phyloP scores from a whole-genome alignment of 2,329 filamentous ascomycete species.

The Penicillium glabrum region DNA sequence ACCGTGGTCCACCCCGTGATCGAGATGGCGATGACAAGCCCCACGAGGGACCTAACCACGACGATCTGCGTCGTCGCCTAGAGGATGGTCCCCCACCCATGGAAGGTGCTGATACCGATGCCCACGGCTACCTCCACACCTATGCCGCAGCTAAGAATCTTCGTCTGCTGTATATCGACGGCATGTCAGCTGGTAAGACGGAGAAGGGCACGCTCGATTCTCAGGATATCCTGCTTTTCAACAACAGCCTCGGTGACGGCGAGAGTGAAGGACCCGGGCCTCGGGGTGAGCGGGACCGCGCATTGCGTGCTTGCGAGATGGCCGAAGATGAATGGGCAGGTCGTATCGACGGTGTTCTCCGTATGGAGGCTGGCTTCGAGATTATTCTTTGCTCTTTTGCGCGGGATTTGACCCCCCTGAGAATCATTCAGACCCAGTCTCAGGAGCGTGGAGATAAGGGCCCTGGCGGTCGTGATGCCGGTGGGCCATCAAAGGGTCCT shows the following conservation, averaged over 20 bases:
- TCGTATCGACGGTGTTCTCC: slow-evolving; percentile 62
- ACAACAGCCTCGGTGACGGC: slow-evolving; percentile 23
- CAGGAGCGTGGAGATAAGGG: not conserved
- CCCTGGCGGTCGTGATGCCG: not conserved
- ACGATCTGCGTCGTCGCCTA: slow-evolving; percentile 9
- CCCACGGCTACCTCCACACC: slow-evolving; percentile 63
- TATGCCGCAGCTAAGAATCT: slow-evolving; percentile 61
- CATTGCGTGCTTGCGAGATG: slow-evolving; percentile 56
- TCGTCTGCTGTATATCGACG: slow-evolving; percentile 67
- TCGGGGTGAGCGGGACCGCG: slow-evolving; percentile 51
- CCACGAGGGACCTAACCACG: slow-evolving; percentile 1
- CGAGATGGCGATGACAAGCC: not conserved
- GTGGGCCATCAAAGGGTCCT: not conserved
- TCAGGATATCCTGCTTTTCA: slow-evolving; percentile 62
- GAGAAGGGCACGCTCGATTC: slow-evolving; percentile 66
- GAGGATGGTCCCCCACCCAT: not conserved
- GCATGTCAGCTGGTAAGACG: slow-evolving; percentile 67
- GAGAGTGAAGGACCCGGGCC: not conserved
- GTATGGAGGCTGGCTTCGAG: slow-evolving; percentile 71
- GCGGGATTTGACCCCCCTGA: slow-evolving; percentile 37
- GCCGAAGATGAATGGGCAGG: slow-evolving; percentile 50
- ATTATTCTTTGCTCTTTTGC: slow-evolving; percentile 67
- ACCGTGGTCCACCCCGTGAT: slow-evolving; percentile 9
- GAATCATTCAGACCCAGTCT: slow-evolving; percentile 30
- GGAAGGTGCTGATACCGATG: not conserved